Base-by-base conservation (phyloP, 306 rosid genomes). In the Cucurbita maxima region DNA sequence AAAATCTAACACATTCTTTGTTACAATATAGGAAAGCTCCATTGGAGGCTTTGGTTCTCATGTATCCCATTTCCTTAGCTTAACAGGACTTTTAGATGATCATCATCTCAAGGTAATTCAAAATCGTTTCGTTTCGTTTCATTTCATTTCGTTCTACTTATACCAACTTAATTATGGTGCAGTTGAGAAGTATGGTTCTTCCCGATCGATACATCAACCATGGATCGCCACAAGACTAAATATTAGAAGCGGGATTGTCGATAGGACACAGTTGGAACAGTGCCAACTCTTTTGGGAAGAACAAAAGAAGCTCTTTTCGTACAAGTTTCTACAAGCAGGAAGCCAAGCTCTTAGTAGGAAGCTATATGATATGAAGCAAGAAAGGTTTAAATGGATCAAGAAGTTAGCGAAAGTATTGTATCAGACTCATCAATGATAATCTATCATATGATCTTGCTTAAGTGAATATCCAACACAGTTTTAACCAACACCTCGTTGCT, bases 1-100 rank as follows among this genome's bases (percentile, higher is more conserved):
- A 18, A n/a, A 41, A 66, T n/a, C 9, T 74, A 10, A 44, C 52
- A 25, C n/a, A 54, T 62, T 71, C 7, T 8, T 15, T 43, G 40
- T 73, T 62, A n/a, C n/a, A n/a, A n/a, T n/a, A n/a, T n/a, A 93
- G 71, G 97, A 93, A 82, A 97, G 97, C 71, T 86, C 97, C 9
- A 84, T 93, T 54, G 98, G 98, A 71, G 98, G 97, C 57, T 93
- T 93, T 79, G 98, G 97, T 50, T 93, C 98, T 70, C 98, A 93
- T 54, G 98, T 93, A 12, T 82, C 92, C 57, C 89, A 93, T 22
- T 88, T 78, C 86, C 80, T 90, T 76, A 81, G 90, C 86, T 80
- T 93, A 73, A 68, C 83, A n/a, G 92, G 97, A 66, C 83, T 87
- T 82, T 80, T 93, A 20, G 98, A 93, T 77, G 92, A 92, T 69